A percentile compares a stretch with the other conserved stretches of the same genome.
Conservation (phyloP, 352 stramenopile species). For the Phytophthora constricta region DNA sequence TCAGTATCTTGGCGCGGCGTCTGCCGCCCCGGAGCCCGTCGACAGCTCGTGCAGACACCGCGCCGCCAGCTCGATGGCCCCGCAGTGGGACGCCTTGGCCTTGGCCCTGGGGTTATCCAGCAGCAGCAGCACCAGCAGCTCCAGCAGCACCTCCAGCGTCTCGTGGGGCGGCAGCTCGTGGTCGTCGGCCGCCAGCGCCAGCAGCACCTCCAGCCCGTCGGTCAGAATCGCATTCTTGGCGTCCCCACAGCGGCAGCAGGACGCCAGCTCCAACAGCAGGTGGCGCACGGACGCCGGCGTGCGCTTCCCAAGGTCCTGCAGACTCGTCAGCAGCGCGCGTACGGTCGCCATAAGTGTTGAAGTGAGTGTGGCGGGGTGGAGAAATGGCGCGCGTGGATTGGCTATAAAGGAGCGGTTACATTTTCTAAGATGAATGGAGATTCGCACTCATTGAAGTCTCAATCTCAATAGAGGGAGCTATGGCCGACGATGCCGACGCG, state of each 20-base stretch:
- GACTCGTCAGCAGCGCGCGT: constrained; percentile 44
- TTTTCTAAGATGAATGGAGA: neutral
- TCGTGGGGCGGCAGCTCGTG: constrained; percentile 15
- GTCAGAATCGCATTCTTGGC: constrained; percentile 39
- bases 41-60: constrained; percentile 26
- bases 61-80: constrained; percentile 40
- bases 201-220: constrained; percentile 40
- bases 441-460: constrained; percentile 30
- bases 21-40: constrained; percentile 26
- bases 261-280: constrained; percentile 45
- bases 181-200: constrained; percentile 28
- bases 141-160: constrained; percentile 46
- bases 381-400: no score
- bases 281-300: constrained; percentile 21
- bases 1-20: constrained; percentile 48
- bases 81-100: constrained; percentile 17
- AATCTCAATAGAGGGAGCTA: constrained; percentile 3
- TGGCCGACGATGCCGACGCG: constrained; percentile 12
- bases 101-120: constrained; percentile 32
- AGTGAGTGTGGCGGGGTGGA: no score
- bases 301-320: constrained; percentile 42
- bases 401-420: neutral
- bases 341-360: constrained; percentile 55
- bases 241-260: constrained; percentile 46
- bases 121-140: constrained; percentile 48